Evolutionary conservation across 495 filamentous ascomycete genomes (phyloP).

Genomic region (Cudoniella acicularis): DNA sequence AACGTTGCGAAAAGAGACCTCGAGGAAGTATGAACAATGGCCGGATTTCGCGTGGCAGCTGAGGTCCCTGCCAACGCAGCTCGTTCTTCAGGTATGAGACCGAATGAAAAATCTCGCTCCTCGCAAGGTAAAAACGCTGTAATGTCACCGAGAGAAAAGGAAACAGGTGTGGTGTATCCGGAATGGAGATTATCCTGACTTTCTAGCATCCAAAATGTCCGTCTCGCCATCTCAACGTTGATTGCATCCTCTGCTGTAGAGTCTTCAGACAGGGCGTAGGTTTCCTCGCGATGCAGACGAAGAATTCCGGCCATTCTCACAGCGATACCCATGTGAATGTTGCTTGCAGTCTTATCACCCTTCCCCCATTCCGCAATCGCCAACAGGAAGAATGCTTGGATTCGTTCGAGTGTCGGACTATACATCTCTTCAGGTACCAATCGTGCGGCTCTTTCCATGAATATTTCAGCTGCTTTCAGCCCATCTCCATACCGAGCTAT

Average conservation of each 20-base stretch:
- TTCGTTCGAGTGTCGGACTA: slow-evolving; percentile 44
- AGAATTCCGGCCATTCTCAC: slow-evolving; percentile 48
- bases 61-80: slow-evolving; percentile 48
- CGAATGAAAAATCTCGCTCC: slow-evolving; percentile 42
- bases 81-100: slow-evolving; percentile 37
- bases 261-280: slow-evolving; percentile 28
- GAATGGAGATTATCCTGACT: slow-evolving; percentile 49
- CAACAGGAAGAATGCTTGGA: slow-evolving; percentile 48
- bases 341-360: slow-evolving; percentile 41
- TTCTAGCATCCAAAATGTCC: slow-evolving; percentile 34
- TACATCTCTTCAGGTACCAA: slow-evolving; percentile 45
- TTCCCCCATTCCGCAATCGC: slow-evolving; percentile 50
- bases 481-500: slow-evolving; percentile 39
- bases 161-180: slow-evolving; percentile 40
- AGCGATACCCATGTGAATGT: slow-evolving; percentile 49
- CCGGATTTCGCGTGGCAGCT: slow-evolving; percentile 40
- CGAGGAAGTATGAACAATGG: slow-evolving; percentile 33
- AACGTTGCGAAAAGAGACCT: slow-evolving; percentile 46
- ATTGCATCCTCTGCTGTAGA: slow-evolving; percentile 12
- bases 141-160: slow-evolving; percentile 44
- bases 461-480: slow-evolving; percentile 42
- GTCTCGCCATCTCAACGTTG: slow-evolving; percentile 11
- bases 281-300: slow-evolving; percentile 48
- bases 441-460: slow-evolving; percentile 42
- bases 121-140: slow-evolving; percentile 45